These are phyloP conservation scores for Fusarium nematophilum DNA, from an alignment of 2,329 filamentous ascomycete species.

Conservation along the genomic window DNA sequence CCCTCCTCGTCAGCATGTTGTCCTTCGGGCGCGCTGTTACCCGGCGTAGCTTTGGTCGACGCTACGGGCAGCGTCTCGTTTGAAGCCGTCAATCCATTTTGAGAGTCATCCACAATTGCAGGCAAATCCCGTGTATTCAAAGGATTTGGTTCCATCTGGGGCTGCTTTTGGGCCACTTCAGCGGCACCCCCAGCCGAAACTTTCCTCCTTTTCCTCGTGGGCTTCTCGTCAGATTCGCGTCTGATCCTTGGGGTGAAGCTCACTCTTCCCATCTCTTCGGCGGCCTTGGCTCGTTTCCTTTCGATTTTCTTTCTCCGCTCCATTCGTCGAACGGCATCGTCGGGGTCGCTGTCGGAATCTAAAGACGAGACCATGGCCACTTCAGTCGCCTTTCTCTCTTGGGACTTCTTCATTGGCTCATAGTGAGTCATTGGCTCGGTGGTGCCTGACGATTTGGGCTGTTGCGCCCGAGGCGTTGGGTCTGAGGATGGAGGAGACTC, in stretches of 20 bases:
- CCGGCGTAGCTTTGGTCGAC: conserved; percentile 51
- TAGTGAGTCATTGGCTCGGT: conserved; percentile 55
- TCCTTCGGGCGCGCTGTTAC: conserved; percentile 27
- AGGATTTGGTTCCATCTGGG: neutral
- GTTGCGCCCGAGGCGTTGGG: conserved; percentile 33
- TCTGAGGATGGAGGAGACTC: conserved; percentile 50
- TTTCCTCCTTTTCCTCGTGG: conserved; percentile 45
- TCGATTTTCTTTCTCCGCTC: conserved; percentile 53
- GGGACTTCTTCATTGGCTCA: conserved; percentile 59
- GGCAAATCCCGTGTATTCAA: conserved; percentile 28
- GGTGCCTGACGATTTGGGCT: conserved; percentile 34
- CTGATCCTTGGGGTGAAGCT: conserved; percentile 46
- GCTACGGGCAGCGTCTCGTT: conserved; percentile 39
- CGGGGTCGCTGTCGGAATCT: conserved; percentile 49
- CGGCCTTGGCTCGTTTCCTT: conserved; percentile 53
- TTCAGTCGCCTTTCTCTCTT: conserved; percentile 52
- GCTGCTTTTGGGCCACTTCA: neutral
- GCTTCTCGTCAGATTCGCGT: conserved; percentile 36
- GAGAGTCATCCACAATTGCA: conserved; percentile 39
- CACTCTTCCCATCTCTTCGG: conserved; percentile 56
- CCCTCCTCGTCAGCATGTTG: conserved; percentile 24
- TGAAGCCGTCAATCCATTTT: conserved; percentile 40
- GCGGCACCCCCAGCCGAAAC: conserved; percentile 4
- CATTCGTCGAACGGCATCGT: conserved; percentile 47
- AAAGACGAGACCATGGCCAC: conserved; percentile 39